Evolutionary conservation across 345 rosid genomes (phyloP), one percentile per base, ranked within the genome.

Genomic region (Sisymbrium irio): DNA sequence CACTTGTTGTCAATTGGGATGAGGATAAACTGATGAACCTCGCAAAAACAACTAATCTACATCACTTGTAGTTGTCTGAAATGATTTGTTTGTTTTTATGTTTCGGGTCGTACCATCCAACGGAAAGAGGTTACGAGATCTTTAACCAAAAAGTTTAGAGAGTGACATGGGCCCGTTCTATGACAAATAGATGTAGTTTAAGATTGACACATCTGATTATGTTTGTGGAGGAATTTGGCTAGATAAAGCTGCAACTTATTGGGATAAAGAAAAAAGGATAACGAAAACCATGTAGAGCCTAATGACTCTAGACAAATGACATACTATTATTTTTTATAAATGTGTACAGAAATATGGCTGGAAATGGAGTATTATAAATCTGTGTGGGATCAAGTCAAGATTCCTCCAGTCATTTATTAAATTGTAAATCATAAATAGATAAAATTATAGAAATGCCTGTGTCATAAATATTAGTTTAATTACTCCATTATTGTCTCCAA

Each of bases 41-140:
- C 22, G 10, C 7, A 25, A 39, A 3, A 9, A 37, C 40, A 83
- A 59, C 54, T 10, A 12, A 7, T 44, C 77, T 6, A 51, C 20
- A 61, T 71, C 39, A 18, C 49, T 27, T 30, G 28, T 27, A 17
- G 46, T 20, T 32, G 0, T 2, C 3, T 83, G 92, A 71, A 39
- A 27, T 11, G 77, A 83, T 72, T 81, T 61, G 25, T 47, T 86
- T 4, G 74, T 77, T 28, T 83, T 64, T 59, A 13, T 83, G 49
- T 83, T 85, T 61, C 81, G 86, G 85, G 42, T 41, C 69, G 87
- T 89, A 77, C 67, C 87, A 87, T 78, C 82, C 87, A 0, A 69
- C 80, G 1, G 78, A 83, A 62, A 73, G 62, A 37, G 67, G 74
- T 19, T 75, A 75, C 65, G n/a, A 42, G 54, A 55, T 36, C 3